Base-by-base conservation (phyloP, 495 filamentous ascomycete genomes). In the Parathielavia hyrcaniae region DNA sequence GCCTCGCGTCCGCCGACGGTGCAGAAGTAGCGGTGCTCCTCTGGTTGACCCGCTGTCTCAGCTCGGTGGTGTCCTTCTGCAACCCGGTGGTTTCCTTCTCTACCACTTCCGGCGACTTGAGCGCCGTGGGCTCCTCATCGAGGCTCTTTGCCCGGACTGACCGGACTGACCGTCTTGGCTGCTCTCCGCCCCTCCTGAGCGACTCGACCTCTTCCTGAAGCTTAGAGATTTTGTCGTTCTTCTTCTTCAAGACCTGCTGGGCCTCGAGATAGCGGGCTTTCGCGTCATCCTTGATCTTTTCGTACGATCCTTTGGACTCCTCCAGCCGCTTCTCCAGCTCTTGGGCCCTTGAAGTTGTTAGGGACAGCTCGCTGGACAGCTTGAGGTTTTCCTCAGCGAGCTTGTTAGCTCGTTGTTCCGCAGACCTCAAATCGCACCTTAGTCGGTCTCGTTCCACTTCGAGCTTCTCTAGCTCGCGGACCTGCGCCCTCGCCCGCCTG, bases 151-250 rank as follows among this genome's bases (percentile, higher is more conserved):
- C 62, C 23, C 63, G 53, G 2, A 34, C 52, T 4, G 55, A 35
- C 19, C 50, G 30, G 14, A 50, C 45, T 32, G 64, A 9, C 52
- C 62, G 64, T n/a, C 36, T 54, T 20, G 63, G 49, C 20, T 61
- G 66, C 17, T 58, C 47, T 40, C 41, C 62, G 17, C 67, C 61
- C 10, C 50, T 60, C 43, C 60, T 69, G 50, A 71, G 59, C n/a
- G 62, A 53, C 9, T 61, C 66, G 38, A 68, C 44, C 40, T 67
- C 65, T 35, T 69, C 60, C 34, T 69, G 60, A 14, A 72, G 64
- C 40, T 71, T 63, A 30, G 79, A 75, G 13, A 83, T 83, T 63
- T 86, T 86, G 52, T 79, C 76, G 56, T 88, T 83, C 34, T 86
- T 86, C 64, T 79, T 83, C 51, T 84, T 76, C 45, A 83, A 73